Conservation (phyloP, 495 filamentous ascomycete genomes). For the Podospora bellae-mahoneyi region DNA sequence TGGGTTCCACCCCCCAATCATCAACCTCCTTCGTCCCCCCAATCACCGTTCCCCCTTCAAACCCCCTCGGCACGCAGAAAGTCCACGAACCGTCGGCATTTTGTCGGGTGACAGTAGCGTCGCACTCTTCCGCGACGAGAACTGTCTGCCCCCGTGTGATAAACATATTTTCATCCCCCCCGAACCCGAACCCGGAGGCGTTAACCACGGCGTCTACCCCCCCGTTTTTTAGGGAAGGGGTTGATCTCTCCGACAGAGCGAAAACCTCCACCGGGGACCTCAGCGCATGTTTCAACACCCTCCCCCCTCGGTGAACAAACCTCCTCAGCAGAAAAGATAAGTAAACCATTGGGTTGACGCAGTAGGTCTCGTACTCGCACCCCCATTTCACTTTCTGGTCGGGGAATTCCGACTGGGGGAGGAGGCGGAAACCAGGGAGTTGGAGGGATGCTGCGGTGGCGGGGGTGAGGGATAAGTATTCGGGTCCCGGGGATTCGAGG, state of each 20-base stretch:
- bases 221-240: neutral
- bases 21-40: constrained; percentile 61
- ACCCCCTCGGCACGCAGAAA: constrained; percentile 58
- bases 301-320: constrained; percentile 51
- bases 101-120: constrained; percentile 56
- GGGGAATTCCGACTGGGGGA: constrained; percentile 39
- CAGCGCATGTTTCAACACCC: constrained; percentile 42
- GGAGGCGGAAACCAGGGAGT: constrained; percentile 46
- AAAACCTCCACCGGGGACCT: constrained; percentile 49
- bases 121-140: constrained; percentile 42
- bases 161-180: constrained; percentile 52
- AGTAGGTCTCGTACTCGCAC: constrained; percentile 55
- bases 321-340: constrained; percentile 52
- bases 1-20: constrained; percentile 53
- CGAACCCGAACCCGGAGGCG: constrained; percentile 56
- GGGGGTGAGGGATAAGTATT: constrained; percentile 33
- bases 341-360: constrained; percentile 62
- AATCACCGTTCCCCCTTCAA: constrained; percentile 59
- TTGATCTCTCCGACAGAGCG: constrained; percentile 8
- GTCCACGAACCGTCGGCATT: constrained; percentile 58
- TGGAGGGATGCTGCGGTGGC: constrained; percentile 38
- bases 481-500: constrained; percentile 48
- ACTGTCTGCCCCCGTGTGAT: constrained; percentile 52
- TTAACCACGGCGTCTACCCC: constrained; percentile 54
- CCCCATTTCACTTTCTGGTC: constrained; percentile 49